Evolutionary conservation across 257 asterid species (phyloP).

Genomic region (Rehmannia glutinosa): DNA sequence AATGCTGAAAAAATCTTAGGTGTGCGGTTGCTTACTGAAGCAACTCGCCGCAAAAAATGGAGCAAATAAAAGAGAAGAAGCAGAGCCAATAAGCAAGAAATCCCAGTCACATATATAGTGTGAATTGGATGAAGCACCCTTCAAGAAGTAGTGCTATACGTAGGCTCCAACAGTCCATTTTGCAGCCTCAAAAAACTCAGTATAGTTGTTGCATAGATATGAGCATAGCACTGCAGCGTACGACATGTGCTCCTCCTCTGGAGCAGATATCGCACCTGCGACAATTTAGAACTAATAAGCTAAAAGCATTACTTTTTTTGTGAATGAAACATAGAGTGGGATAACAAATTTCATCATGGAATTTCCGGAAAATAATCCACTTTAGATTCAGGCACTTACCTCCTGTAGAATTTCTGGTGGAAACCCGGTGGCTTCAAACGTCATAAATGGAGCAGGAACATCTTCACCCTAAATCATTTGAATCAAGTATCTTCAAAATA

Average conservation of each 20-base stretch:
- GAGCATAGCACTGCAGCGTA: conserved; percentile 99
- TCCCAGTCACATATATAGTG: conserved; percentile 81
- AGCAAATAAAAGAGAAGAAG: conserved; percentile 78
- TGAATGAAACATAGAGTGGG: conserved; percentile 21
- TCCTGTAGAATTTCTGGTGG: conserved; percentile 88
- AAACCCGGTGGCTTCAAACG: conserved; percentile 88
- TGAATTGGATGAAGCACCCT: conserved; percentile 84
- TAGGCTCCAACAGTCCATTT: conserved; percentile 92
- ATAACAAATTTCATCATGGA: conserved; percentile 8
- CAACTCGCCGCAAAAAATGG: conserved; percentile 91
- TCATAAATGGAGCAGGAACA: conserved; percentile 92
- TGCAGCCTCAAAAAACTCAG: conserved; percentile 97
- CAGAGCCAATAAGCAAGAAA: conserved; percentile 82
- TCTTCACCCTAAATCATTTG: conserved; percentile 68
- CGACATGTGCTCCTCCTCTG: conserved; percentile 99
- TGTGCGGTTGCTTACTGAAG: conserved; percentile 96
- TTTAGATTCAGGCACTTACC: conserved; percentile 47
- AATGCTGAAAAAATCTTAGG: conserved; percentile 58
- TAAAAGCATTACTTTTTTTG: conserved; percentile 39
- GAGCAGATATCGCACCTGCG: conserved; percentile 99
- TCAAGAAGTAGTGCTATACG: conserved; percentile 69
- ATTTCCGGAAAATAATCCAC: not conserved
- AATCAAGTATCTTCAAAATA: conserved; percentile 13
- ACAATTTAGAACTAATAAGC: conserved; percentile 84
- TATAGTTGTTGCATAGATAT: conserved; percentile 68